These are phyloP conservation scores for Pseudocercospora ulei DNA, from an alignment of 2,329 filamentous ascomycete species.

Conservation along the genomic window DNA sequence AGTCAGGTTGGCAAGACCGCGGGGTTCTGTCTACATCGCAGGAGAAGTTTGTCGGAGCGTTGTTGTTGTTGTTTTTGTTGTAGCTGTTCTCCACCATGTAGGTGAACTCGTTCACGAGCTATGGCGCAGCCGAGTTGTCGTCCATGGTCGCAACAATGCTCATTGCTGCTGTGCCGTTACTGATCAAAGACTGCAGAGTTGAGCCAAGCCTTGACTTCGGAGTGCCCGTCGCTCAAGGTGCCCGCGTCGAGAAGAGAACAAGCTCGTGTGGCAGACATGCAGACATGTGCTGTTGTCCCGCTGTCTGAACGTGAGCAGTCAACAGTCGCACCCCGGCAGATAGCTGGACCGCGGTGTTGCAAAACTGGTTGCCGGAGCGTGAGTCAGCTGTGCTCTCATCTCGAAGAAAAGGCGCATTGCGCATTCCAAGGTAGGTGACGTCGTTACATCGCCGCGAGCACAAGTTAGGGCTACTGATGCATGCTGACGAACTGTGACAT, in stretches of 20 bases:
- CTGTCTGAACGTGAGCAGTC: slow-evolving; percentile 53
- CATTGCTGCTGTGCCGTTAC: slow-evolving; percentile 48
- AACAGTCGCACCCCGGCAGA: slow-evolving; percentile 55
- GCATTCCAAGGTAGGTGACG: slow-evolving; percentile 53
- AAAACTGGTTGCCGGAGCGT: slow-evolving; percentile 49
- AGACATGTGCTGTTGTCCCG: slow-evolving; percentile 39
- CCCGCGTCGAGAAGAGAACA: slow-evolving; percentile 49
- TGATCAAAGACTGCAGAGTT: slow-evolving; percentile 62
- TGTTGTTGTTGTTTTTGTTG: slow-evolving; percentile 34
- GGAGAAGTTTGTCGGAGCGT: slow-evolving; percentile 28
- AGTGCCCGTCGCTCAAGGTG: slow-evolving; percentile 47
- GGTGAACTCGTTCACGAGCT: slow-evolving; percentile 50
- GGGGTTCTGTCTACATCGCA: slow-evolving; percentile 19
- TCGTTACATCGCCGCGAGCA: slow-evolving; percentile 52
- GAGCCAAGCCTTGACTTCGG: slow-evolving; percentile 52
- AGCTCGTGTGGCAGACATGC: slow-evolving; percentile 55
- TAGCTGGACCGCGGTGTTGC: slow-evolving; percentile 50
- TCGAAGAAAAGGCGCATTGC: slow-evolving; percentile 52
- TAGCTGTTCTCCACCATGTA: slow-evolving; percentile 43
- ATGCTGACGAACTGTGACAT: slow-evolving; percentile 30
- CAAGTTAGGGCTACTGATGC: slow-evolving; percentile 51
- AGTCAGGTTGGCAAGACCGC: slow-evolving; percentile 17
- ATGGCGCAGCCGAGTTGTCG: slow-evolving; percentile 63
- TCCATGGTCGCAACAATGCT: slow-evolving; percentile 65
- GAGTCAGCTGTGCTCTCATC: slow-evolving; percentile 19